Conservation (phyloP, 805 yeast species). For the Ogataea paraovalis region DNA sequence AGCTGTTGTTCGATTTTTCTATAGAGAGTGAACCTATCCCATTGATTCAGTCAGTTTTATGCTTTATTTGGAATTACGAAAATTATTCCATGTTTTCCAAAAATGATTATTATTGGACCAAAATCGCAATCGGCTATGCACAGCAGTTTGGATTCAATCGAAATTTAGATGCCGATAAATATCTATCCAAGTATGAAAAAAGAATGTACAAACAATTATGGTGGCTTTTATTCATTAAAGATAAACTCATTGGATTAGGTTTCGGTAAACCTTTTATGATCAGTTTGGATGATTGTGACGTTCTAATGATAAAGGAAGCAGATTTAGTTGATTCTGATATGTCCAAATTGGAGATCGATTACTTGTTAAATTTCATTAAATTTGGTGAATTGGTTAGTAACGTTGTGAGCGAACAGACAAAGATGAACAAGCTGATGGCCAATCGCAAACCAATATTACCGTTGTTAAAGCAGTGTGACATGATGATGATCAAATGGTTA, state of each 20-base stretch:
- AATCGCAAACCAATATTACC: constrained; percentile 37
- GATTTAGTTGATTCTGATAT: constrained; percentile 60
- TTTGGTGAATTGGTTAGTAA: constrained; percentile 69
- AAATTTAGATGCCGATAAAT: constrained; percentile 21
- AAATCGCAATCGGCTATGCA: constrained; percentile 66
- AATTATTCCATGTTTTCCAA: constrained; percentile 37
- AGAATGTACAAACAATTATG: constrained; percentile 36
- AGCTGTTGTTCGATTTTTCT: constrained; percentile 64
- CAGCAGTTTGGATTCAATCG: constrained; percentile 76
- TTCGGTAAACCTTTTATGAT: constrained; percentile 71
- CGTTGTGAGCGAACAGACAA: constrained; percentile 63
- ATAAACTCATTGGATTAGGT: constrained; percentile 63
- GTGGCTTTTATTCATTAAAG: constrained; percentile 76
- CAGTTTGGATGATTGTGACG: constrained; percentile 70
- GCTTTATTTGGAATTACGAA: constrained; percentile 23
- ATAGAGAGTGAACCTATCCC: constrained; percentile 65
- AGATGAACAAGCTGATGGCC: constrained; percentile 60
- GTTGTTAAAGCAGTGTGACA: constrained; percentile 58
- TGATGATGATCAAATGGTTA: constrained; percentile 76
- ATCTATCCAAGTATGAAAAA: constrained; percentile 19
- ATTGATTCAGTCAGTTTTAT: constrained; percentile 52
- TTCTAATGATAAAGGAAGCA: constrained; percentile 61
- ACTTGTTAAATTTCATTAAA: constrained; percentile 59
- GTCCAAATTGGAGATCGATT: constrained; percentile 46
- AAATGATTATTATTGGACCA: constrained; percentile 71